Evolutionary conservation across 768 basidiomycete species (phyloP).

Genomic region (Xerocomellus chrysenteron): DNA sequence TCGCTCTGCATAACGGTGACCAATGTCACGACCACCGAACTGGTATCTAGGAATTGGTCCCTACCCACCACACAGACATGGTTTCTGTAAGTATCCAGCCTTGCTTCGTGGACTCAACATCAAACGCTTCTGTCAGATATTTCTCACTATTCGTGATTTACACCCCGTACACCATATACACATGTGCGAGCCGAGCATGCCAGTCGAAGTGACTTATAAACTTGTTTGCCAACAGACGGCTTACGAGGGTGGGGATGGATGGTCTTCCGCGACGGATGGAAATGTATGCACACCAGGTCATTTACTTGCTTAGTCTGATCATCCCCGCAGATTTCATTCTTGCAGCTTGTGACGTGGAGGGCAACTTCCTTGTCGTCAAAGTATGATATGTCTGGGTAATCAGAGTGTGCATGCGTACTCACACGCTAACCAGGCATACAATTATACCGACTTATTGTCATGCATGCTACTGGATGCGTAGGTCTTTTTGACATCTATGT

Average conservation of each 20-base stretch:
- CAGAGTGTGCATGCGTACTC: background rate
- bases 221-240: constrained; percentile 53
- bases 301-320: constrained; percentile 3
- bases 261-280: constrained; percentile 78
- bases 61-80: constrained; percentile 81
- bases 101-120: background rate
- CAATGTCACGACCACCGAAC: constrained; percentile 81
- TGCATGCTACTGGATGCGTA: constrained; percentile 92
- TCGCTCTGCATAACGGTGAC: constrained; percentile 89
- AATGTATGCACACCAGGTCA: constrained; percentile 51
- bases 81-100: constrained; percentile 60
- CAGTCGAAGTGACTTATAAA: background rate
- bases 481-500: constrained; percentile 20
- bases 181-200: constrained; percentile 50
- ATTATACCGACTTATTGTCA: constrained; percentile 84
- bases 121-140: constrained; percentile 49
- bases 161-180: constrained; percentile 87
- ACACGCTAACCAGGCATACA: constrained; percentile 54
- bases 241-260: constrained; percentile 79
- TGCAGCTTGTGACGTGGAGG: constrained; percentile 82
- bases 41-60: constrained; percentile 65
- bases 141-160: constrained; percentile 72
- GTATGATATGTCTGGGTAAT: constrained; percentile 28
- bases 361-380: constrained; percentile 84
- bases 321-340: constrained; percentile 63